phyloP scores from a whole-genome alignment of 371 early-diverging fungal genomes.

The Thermomucor indicae-seudaticae region DNA sequence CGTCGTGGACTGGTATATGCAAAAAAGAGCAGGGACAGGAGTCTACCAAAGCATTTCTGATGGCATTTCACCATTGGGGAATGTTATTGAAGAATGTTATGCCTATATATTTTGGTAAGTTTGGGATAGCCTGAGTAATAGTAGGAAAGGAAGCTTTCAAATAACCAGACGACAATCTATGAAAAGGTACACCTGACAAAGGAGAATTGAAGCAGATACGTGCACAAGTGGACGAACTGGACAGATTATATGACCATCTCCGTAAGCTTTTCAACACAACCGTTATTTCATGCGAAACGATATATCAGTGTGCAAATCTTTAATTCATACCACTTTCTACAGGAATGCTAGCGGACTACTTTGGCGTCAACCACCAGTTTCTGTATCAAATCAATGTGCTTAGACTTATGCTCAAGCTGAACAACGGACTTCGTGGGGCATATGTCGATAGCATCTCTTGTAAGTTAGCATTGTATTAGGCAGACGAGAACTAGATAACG shows the following conservation, averaged over 20 bases:
- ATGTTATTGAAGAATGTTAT: slow-evolving; percentile 28
- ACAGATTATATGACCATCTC: slow-evolving; percentile 37
- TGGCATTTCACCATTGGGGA: slow-evolving; percentile 60
- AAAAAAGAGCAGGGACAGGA: slow-evolving; percentile 20
- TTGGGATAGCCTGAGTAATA: neutral
- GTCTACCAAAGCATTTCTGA: slow-evolving; percentile 34
- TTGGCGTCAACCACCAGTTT: slow-evolving; percentile 38
- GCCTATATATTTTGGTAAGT: slow-evolving; percentile 17
- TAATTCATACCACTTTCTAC: neutral
- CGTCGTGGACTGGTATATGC: slow-evolving; percentile 56
- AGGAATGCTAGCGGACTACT: slow-evolving; percentile 46
- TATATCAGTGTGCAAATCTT: too few species aligned
- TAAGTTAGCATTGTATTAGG: neutral
- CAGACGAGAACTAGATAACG: neutral
- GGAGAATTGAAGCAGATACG: slow-evolving; percentile 2
- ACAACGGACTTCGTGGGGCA: slow-evolving; percentile 30
- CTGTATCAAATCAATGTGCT: slow-evolving; percentile 39
- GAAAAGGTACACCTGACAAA: neutral
- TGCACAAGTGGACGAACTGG: slow-evolving; percentile 27
- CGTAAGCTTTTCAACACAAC: slow-evolving; percentile 5
- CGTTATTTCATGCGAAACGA: neutral
- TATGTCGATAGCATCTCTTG: slow-evolving; percentile 23
- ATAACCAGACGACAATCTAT: neutral
- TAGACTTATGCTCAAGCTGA: slow-evolving; percentile 43
- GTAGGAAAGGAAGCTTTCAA: neutral